Conservation (phyloP, 1,139 yeast species). For the Ogataea hybrid region DNA sequence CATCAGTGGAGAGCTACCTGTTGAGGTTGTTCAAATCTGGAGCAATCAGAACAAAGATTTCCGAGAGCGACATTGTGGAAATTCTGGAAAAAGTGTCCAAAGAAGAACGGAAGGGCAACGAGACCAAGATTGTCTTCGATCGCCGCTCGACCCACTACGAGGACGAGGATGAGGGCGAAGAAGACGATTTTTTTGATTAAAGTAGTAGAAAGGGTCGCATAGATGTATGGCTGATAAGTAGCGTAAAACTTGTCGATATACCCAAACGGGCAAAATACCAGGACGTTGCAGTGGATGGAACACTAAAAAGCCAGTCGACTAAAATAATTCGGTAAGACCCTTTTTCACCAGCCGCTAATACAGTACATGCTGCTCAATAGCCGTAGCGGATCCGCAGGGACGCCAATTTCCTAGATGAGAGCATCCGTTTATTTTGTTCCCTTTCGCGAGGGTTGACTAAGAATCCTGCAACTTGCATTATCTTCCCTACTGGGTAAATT, state of each 20-base stretch:
- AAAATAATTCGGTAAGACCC: no score
- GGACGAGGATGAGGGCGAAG: constrained; percentile 31
- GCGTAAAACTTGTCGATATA: neutral
- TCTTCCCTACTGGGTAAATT: neutral
- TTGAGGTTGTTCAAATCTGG: constrained; percentile 77
- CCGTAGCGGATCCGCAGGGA: no score
- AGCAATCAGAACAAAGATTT: constrained; percentile 65
- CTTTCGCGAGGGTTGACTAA: no score
- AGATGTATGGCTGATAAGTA: neutral
- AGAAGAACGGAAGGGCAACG: constrained; percentile 63
- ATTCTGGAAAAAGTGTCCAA: constrained; percentile 80
- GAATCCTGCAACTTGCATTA: neutral
- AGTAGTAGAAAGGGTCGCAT: neutral
- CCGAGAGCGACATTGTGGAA: constrained; percentile 78
- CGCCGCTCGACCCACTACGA: constrained; percentile 38
- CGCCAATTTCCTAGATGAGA: no score
- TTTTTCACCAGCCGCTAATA: no score
- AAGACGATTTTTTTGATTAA: constrained; percentile 32
- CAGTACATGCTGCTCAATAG: no score
- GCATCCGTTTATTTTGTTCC: no score
- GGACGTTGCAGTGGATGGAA: neutral
- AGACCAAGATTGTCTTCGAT: constrained; percentile 58
- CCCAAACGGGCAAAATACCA: neutral
- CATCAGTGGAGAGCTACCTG: constrained; percentile 82
- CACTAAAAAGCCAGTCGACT: no score